Evolutionary conservation across 192 early-diverging fungal genomes (phyloP), one percentile per base, ranked within the genome.

Genomic region (Dissophora globulifera): DNA sequence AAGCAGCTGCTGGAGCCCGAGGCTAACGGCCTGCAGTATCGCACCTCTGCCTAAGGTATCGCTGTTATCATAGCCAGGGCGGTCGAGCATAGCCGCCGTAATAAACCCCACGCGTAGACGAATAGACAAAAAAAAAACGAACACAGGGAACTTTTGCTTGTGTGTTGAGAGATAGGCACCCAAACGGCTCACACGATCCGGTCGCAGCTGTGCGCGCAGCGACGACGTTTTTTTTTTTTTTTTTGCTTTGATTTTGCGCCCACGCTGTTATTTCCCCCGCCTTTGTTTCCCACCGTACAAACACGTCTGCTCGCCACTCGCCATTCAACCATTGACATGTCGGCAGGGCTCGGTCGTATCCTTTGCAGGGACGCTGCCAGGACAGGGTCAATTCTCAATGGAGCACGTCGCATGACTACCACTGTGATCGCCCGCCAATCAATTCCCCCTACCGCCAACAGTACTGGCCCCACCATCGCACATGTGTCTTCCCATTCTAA

Each of bases 1-100:
- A 62, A 48, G 10, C 82, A 85, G 45, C 60, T 87, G 35, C 67
- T 87, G 51, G 82, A 85, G 43, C 83, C 84, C 26, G 64, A 85
- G 52, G 81, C 69, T 47, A 85, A 87, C 46, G 82, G 79, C 12
- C 76, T 87, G 29, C 68, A 72, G 29, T 75, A 75, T 43, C 78
- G 67, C 27, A 29, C 30, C 11, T 46, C 46, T 17, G 55, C 72
- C 1, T 76, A 57, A 47, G 22, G n/a, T 30, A 22, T 20, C n/a
- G n/a, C n/a, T n/a, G n/a, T n/a, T n/a, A n/a, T n/a, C n/a, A n/a
- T n/a, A n/a, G n/a, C n/a, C n/a, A n/a, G n/a, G n/a, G n/a, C n/a
- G n/a, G n/a, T n/a, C n/a, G n/a, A n/a, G n/a, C n/a, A n/a, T n/a
- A n/a, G n/a, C n/a, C n/a, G n/a, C n/a, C n/a, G n/a, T n/a, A n/a